Evolutionary conservation across 2,329 filamentous ascomycete genomes (phyloP), one percentile per base, ranked within the genome.

Genomic region (Ambrosiella beaveri): DNA sequence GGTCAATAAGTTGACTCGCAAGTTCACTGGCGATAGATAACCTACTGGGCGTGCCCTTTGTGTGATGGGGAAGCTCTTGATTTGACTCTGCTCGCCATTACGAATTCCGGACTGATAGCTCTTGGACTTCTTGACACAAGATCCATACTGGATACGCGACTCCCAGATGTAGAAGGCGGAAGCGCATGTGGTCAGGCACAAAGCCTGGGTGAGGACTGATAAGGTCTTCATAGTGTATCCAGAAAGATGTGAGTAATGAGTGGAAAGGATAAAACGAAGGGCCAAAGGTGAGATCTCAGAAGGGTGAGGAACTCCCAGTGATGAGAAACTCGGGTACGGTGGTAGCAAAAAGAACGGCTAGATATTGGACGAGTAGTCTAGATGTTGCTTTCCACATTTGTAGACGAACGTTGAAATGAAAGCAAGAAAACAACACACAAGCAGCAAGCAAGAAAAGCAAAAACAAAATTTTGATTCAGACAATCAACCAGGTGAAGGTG

Each of bases 131-230:
- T 62, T 54, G n/a, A 50, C 17, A 50, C 62, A 62, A 13, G 60
- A 56, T 12, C 54, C 62, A 51, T 62, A 58, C 4, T 60, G 56
- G 11, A 56, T 51, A 17, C 60, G 62, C 27, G 62, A 54, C 54
- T 62, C 56, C 60, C 60, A 62, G 36, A 62, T 62, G 51, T 56
- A 61, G 40, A 62, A 57, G 17, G 62, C 62, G 15, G 59, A 59
- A 12, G 50, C 53, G 27, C 38, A 40, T 7, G 58, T 56, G 13
- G 35, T 52, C 35, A 60, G 51, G 27, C 44, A 54, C 27, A 60
- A 37, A 17, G 59, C 55, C 50, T 57, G 55, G 5, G 39, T 4
- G 9, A 57, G 37, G 52, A 60, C n/a, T 40, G 51, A 15, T 6
- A n/a, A 53, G 7, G 37, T 19, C 44, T 55, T 57, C 59, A 60